Evolutionary conservation across 1,139 yeast species (phyloP), one percentile per base, ranked within the genome.

Genomic region (Cylindricascospora bacillispora): DNA sequence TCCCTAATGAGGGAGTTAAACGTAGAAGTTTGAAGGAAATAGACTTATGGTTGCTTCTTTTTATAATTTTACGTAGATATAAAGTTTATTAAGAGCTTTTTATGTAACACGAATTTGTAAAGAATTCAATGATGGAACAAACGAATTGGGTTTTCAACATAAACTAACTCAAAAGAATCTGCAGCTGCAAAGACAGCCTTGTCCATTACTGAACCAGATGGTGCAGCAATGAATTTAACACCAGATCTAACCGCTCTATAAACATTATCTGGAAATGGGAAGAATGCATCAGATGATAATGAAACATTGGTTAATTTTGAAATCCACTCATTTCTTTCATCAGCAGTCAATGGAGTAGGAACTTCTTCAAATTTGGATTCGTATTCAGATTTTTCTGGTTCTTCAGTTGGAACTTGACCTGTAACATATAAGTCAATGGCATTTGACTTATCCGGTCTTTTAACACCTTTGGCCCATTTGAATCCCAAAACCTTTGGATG

Each of bases 251-350:
- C 95, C 39, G 97, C 97, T 60, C 98, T 74, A 73, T 86, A 85
- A 46, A 92, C 95, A 54, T 92, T 89, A 62, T 89, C 98, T 43
- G 97, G 93, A 89, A 89, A 89, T 62, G 98, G 98, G 93, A 89
- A 89, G 73, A 89, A 89, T 24, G 98, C 98, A 58, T 89, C 98
- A 3, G 95, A 83, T 12, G 95, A 79, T 47, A 85, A 68, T 6
- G 97, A 86, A 37, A 92, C 98, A 47, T 81, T 75, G 37, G 63
- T 70, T 56, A 83, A 69, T 63, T 85, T 73, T 39, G 63, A 52
- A 44, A 78, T 62, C 97, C 97, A 89, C 49, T 81, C 94, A 42
- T 64, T 63, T 63, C 92, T 82, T 67, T 92, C 98, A 44, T 68
- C 75, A 23, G 61, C 61, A 34, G 94, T 75, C 49, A 89, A 68